Evolutionary conservation across 2,329 filamentous ascomycete species (phyloP).

Genomic region (Botryotinia narcissicola): DNA sequence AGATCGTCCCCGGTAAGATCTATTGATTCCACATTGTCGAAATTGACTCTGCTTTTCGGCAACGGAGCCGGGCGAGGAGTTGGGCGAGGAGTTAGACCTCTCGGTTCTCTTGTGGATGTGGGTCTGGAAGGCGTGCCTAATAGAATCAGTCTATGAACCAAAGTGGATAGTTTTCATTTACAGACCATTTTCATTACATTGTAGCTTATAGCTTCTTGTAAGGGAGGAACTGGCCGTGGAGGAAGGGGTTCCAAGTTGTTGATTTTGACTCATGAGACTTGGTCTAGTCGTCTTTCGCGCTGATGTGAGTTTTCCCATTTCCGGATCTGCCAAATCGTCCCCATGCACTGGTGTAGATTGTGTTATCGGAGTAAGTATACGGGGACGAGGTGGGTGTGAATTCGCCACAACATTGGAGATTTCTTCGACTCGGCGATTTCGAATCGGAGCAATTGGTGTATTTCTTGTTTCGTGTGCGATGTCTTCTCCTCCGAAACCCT

Average conservation of each 20-base stretch:
- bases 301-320: slow-evolving; percentile 38
- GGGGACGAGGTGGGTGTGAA: slow-evolving; percentile 28
- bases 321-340: slow-evolving; percentile 23
- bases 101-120: slow-evolving; percentile 20
- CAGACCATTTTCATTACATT: slow-evolving; percentile 30
- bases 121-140: slow-evolving; percentile 31
- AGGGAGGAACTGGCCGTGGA: slow-evolving; percentile 33
- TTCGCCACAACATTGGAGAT: slow-evolving; percentile 30
- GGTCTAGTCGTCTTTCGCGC: slow-evolving; percentile 31
- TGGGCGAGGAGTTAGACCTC: slow-evolving; percentile 25
- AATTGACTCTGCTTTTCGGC: slow-evolving; percentile 30
- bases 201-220: slow-evolving; percentile 27
- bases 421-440: slow-evolving; percentile 23
- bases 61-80: slow-evolving; percentile 38
- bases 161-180: slow-evolving; percentile 14
- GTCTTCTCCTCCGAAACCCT: slow-evolving; percentile 22
- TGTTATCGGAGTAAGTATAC: slow-evolving; percentile 25
- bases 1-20: slow-evolving; percentile 37
- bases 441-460: slow-evolving; percentile 20
- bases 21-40: slow-evolving; percentile 33
- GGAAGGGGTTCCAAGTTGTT: slow-evolving; percentile 38
- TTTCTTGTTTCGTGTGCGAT: slow-evolving; percentile 19
- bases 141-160: slow-evolving; percentile 1
- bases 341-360: slow-evolving; percentile 20
- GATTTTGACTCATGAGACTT: slow-evolving; percentile 33